Conservation (phyloP, 352 stramenopile species). For the Phytophthora ohioensis region DNA sequence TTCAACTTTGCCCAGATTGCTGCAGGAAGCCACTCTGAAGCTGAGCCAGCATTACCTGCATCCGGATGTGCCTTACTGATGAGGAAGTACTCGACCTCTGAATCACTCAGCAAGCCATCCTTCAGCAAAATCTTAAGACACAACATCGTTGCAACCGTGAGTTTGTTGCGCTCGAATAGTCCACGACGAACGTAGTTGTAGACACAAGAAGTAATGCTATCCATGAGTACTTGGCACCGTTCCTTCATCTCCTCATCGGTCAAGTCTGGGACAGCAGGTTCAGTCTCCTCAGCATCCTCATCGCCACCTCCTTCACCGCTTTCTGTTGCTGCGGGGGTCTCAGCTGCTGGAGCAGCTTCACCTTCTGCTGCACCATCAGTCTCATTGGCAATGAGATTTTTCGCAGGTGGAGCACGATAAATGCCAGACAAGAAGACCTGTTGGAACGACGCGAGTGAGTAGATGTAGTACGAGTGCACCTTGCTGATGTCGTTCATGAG, state of each 20-base stretch:
- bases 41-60: slow-evolving; percentile 92
- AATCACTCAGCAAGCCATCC: slow-evolving; percentile 80
- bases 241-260: slow-evolving; percentile 91
- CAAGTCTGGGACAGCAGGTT: slow-evolving; percentile 60
- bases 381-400: slow-evolving; percentile 29
- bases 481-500: slow-evolving; percentile 98
- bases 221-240: slow-evolving; percentile 88
- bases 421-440: slow-evolving; percentile 96
- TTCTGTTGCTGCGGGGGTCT: slow-evolving; percentile 25
- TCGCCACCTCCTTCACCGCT: slow-evolving; percentile 42
- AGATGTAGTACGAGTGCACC: slow-evolving; percentile 98
- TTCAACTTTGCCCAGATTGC: slow-evolving; percentile 94
- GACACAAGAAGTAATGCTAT: slow-evolving; percentile 94
- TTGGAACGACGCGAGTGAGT: slow-evolving; percentile 96
- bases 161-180: slow-evolving; percentile 96
- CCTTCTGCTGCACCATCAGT: slow-evolving; percentile 47
- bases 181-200: slow-evolving; percentile 97
- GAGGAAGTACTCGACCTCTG: slow-evolving; percentile 94
- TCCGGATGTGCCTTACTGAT: slow-evolving; percentile 89
- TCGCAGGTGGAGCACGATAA: slow-evolving; percentile 85
- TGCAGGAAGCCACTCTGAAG: slow-evolving; percentile 93
- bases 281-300: slow-evolving; percentile 30
- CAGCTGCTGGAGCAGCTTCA: slow-evolving; percentile 33
- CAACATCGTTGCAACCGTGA: slow-evolving; percentile 95
- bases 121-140: slow-evolving; percentile 95